Evolutionary conservation across 768 basidiomycete species (phyloP), one percentile per base, ranked within the genome.

Genomic region (Termitomyces sp.): DNA sequence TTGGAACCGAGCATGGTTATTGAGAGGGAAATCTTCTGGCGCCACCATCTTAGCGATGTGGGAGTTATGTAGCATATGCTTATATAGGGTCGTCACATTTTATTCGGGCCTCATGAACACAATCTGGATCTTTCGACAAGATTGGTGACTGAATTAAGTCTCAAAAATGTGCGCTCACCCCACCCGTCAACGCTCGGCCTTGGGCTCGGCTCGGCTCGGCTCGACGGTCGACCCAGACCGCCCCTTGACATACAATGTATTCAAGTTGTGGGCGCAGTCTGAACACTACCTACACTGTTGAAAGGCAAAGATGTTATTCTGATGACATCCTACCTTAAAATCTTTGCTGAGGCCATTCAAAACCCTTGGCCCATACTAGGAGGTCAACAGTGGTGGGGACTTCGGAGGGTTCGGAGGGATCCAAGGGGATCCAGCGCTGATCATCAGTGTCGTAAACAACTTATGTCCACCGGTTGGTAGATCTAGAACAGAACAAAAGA

Each of bases 1-100:
- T 32, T 74, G 76, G 62, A 85, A 84, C 66, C 75, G 79, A 66
- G 71, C 67, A 38, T 83, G 70, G 68, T 84, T 79, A 25, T 77
- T 74, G 57, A 82, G 76, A 54, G 83, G 76, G 36, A 67, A 68
- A 36, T 68, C 52, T 31, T 47, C 53, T 2, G 63, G 38, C 59
- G 68, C 69, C 12, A 67, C 55, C 69, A 71, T 72, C 47, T 6
- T 20, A 11, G 20, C 15, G 32, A 42, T 46, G 52, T 11, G 34
- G 50, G 11, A 37, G 11, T 11, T 38, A 15, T 4, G 29, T 43
- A 38, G 14, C 3, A 9, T 25, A 53, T 25, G 2, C 15, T 53
- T 53, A 53, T 53, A 38, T 38, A 53, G 12, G 10, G 9, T 25
- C 25, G 37, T 38, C 20, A 15, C n/a, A 37, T 25, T 29, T 37